Evolutionary conservation across 805 yeast species (phyloP).

Genomic region (Blastobotrys robertii): DNA sequence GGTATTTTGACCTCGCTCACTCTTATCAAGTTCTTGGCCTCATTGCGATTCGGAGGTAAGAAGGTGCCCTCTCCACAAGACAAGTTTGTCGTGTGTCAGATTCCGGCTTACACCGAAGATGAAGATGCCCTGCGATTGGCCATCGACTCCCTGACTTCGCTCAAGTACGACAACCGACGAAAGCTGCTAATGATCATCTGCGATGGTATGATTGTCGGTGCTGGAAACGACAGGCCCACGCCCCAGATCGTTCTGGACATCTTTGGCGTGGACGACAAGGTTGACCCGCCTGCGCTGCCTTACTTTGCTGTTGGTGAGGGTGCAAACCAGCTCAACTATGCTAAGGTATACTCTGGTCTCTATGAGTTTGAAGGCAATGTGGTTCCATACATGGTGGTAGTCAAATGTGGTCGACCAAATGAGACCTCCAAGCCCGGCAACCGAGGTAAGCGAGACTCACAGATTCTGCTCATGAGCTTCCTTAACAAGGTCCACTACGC

Average conservation of each 20-base stretch:
- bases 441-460: constrained; percentile 59
- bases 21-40: constrained; percentile 30
- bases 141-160: constrained; percentile 46
- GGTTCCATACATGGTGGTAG: constrained; percentile 44
- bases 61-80: constrained; percentile 30
- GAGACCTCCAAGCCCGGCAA: constrained; percentile 47
- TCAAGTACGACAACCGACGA: constrained; percentile 48
- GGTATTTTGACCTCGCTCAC: constrained; percentile 30
- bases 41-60: constrained; percentile 30
- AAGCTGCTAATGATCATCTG: constrained; percentile 47
- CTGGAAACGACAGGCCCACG: constrained; percentile 48
- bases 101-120: constrained; percentile 46
- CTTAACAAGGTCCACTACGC: constrained; percentile 50
- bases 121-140: constrained; percentile 46
- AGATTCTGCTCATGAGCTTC: constrained; percentile 47
- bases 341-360: constrained; percentile 53
- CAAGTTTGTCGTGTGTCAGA: constrained; percentile 33
- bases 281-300: constrained; percentile 42
- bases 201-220: constrained; percentile 52
- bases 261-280: constrained; percentile 36
- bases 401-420: constrained; percentile 47
- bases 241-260: constrained; percentile 43
- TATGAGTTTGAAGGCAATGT: constrained; percentile 46
- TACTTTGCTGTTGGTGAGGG: constrained; percentile 56
- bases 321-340: constrained; percentile 48